Evolutionary conservation across 2,329 filamentous ascomycete genomes (phyloP), one percentile per base, ranked within the genome.

Genomic region (Hymenoscyphus linearis): DNA sequence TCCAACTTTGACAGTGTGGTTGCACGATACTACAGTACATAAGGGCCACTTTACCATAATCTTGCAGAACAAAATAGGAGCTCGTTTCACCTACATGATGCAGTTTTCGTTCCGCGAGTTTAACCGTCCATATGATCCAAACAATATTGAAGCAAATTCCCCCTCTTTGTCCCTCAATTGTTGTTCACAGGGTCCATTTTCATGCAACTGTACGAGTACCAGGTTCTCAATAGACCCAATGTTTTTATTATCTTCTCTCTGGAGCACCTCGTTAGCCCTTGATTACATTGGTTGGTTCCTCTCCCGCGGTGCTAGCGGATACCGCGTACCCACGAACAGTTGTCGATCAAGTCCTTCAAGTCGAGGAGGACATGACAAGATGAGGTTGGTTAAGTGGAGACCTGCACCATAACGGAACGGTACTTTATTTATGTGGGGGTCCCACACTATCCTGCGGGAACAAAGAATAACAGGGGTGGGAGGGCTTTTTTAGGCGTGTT

Each of bases 341-440:
- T n/a, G n/a, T n/a, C n/a, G n/a, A n/a, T 44, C 14, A 16, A 44
- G 31, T 44, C 16, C 35, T 14, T 14, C 10, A 37, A n/a, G 37
- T 44, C 16, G 4, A 18, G 37, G n/a, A n/a, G 40, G 18, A n/a
- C 9, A 18, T 18, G n/a, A 44, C 16, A 44, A 44, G 40, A 44
- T 18, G 40, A 44, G 55, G 34, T 25, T 26, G 35, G 18, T 18
- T 44, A 35, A 13, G 36, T 26, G 36, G 55, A 57, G 35, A n/a
- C 6, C n/a, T 40, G 22, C 36, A 40, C 10, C 52, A 34, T 31
- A 26, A 54, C 34, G 52, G 52, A 54, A 26, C 27, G 34, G 16
- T 54, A 31, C n/a, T 44, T 22, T 44, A 10, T 44, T 44, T 44
- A 54, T 54, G 52, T 26, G 26, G 52, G 52, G 52, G 52, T 54